Conservation (phyloP, 768 basidiomycete species). For the Candolleomyces eurysporus region DNA sequence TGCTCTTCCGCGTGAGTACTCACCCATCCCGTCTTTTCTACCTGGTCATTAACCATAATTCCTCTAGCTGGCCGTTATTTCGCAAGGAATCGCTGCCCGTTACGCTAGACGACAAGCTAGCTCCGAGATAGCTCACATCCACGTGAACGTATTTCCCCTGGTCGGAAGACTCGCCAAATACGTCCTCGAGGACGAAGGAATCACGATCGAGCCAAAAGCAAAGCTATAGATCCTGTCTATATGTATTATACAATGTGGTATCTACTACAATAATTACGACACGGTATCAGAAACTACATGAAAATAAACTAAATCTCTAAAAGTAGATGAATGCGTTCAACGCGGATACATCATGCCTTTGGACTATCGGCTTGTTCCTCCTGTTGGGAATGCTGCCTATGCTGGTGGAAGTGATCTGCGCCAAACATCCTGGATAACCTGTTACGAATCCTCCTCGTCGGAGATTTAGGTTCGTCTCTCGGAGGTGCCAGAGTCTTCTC, state of each 20-base stretch:
- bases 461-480: not conserved
- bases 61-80: conserved; percentile 65
- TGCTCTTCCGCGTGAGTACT: conserved; percentile 68
- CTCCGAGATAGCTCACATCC: conserved; percentile 66
- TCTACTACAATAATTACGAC: not conserved
- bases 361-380: no score
- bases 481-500: not conserved
- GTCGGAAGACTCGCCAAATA: conserved; percentile 63
- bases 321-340: no score
- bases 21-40: not conserved
- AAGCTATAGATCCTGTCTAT: no score
- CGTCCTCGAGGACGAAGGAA: conserved; percentile 56
- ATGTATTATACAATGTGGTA: conserved; percentile 25
- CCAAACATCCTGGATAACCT: conserved; percentile 1
- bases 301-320: no score
- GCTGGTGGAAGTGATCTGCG: not conserved
- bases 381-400: no score
- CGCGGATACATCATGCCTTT: no score
- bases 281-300: no score
- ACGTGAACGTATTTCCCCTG: conserved; percentile 49
- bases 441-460: not conserved
- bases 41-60: not conserved
- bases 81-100: conserved; percentile 89
- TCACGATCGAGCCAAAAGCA: conserved; percentile 24
- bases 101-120: conserved; percentile 85